Evolutionary conservation across 176 grass and related monocot genomes (phyloP).

Genomic region (Eremochloa ophiuroides): DNA sequence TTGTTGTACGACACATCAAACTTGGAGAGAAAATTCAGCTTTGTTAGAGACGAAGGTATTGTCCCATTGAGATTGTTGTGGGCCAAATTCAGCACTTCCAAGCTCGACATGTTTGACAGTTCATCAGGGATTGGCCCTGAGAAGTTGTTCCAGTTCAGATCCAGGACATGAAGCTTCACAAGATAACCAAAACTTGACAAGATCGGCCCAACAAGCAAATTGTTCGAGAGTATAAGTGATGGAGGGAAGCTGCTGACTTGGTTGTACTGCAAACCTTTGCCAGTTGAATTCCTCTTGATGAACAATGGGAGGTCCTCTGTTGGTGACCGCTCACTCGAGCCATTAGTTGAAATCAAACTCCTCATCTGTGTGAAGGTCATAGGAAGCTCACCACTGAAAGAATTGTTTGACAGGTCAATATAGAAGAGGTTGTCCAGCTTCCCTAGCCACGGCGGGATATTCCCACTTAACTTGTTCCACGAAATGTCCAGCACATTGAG

Average conservation of each 20-base stretch:
- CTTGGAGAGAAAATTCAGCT: constrained; percentile 75
- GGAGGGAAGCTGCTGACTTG: constrained; percentile 84
- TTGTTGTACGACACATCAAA: constrained; percentile 83
- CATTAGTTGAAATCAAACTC: constrained; percentile 37
- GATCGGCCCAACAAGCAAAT: constrained; percentile 52
- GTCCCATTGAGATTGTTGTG: constrained; percentile 77
- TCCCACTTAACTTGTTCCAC: constrained; percentile 76
- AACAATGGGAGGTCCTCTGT: constrained; percentile 57
- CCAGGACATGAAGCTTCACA: constrained; percentile 56
- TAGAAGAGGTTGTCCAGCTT: constrained; percentile 73
- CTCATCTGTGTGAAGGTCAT: constrained; percentile 60
- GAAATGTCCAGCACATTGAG: constrained; percentile 88
- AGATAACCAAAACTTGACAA: constrained; percentile 56
- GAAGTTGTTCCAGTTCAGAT: constrained; percentile 76
- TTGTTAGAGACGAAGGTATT: constrained; percentile 66
- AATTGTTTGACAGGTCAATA: constrained; percentile 95
- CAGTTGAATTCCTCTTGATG: constrained; percentile 65
- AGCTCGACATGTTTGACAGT: constrained; percentile 69
- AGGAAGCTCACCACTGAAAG: constrained; percentile 69
- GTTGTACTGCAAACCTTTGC: constrained; percentile 77
- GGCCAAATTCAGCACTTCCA: constrained; percentile 61
- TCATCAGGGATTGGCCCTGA: constrained; percentile 65
- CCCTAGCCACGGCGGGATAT: constrained; percentile 58
- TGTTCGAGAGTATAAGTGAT: constrained; percentile 61
- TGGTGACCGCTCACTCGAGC: constrained; percentile 22